Evolutionary conservation across 2,329 filamentous ascomycete genomes (phyloP), one percentile per base, ranked within the genome.

Genomic region (Aureobasidium sp.): DNA sequence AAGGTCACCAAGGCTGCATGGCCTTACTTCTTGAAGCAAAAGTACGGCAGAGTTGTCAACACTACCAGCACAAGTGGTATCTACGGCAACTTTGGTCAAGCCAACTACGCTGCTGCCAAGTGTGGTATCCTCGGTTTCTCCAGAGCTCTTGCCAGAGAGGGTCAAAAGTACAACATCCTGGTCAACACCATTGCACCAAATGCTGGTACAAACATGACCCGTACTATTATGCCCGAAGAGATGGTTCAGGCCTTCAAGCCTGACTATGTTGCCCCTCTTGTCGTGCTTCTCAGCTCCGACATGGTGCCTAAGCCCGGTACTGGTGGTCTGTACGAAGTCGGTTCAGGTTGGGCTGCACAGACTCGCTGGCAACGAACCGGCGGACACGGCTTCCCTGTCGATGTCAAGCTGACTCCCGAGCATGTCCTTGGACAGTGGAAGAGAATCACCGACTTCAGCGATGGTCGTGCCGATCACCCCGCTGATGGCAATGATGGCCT

Each of bases 231-330:
- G 82, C 94, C 94, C 34, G 91, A 96, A 78, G 94, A 99, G 80
- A 86, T 97, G 80, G 92, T 99, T 20, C 92, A 97, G 80, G 93
- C 94, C 49, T 96, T 99, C 83, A 99, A 97, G 86, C 94, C 94
- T 64, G 93, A 97, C 73, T 97, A 96, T 77, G 92, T 99, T 75
- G 94, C 94, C 59, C 94, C 94, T 64, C 79, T 97, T 41, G 92
- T 99, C 57, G 86, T 93, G 61, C 86, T 92, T 47, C 88, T 99
- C 63, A 90, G 86, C 74, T 87, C 85, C 15, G 94, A 99, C 79
- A 90, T 90, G 78, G 86, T 91, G 59, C 93, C 94, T 31, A 84
- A 89, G 71, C 85, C 89, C 68, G 84, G 86, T 17, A 97, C 91
- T 63, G 93, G 93, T 67, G 88, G 87, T 59, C 83, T 99, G 52